Percentiles rank a stretch among this genome's conserved stretches.
Conservation (phyloP, 176 grass and related monocot genomes). For the Pontederia crassipes region DNA sequence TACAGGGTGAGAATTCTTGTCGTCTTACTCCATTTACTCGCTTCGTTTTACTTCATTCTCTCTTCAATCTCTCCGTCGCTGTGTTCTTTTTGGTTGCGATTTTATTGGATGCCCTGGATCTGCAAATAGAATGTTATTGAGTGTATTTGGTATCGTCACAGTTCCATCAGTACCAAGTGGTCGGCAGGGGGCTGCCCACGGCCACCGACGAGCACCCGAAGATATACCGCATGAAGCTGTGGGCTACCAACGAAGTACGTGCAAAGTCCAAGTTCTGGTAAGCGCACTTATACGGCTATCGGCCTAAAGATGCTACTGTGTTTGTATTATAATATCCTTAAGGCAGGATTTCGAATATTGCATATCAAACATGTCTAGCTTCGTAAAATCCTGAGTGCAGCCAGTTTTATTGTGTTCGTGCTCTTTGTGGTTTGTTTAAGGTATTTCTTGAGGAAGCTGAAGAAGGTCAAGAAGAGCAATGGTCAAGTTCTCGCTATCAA, state of each 20-base stretch:
- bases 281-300: neutral
- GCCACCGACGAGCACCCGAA: constrained; percentile 63
- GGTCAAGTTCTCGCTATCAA: constrained; percentile 72
- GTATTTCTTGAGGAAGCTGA: constrained; percentile 83
- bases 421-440: constrained; percentile 1
- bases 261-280: constrained; percentile 85
- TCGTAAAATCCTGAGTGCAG: neutral
- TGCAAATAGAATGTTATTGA: neutral
- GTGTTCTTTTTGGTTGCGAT: neutral
- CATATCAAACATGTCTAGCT: neutral
- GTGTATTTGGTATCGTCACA: neutral
- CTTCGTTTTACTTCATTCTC: neutral
- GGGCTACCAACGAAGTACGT: constrained; percentile 75
- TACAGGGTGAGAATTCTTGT: constrained; percentile 28
- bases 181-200: constrained; percentile 58
- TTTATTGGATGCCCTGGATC: neutral
- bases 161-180: constrained; percentile 94
- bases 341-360: neutral
- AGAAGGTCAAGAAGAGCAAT: constrained; percentile 93
- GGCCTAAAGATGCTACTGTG: neutral
- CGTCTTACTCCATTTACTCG: neutral
- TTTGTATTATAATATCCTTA: neutral
- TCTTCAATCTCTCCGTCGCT: neutral
- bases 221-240: constrained; percentile 90
- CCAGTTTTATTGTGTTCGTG: neutral